phyloP scores from a whole-genome alignment of 768 basidiomycete genomes.

The Sarcomyxa edulis region DNA sequence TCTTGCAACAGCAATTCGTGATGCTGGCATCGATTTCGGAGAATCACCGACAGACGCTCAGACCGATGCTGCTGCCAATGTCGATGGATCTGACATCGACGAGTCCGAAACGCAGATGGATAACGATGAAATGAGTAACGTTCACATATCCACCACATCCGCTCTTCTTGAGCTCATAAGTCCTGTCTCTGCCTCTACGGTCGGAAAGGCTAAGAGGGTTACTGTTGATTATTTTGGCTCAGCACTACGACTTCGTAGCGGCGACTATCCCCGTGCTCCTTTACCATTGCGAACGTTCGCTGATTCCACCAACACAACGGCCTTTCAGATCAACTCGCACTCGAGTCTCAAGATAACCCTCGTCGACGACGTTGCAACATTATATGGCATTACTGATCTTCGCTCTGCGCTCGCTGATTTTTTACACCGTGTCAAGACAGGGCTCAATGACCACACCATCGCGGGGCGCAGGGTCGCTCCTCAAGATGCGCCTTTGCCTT shows the following conservation, averaged over 20 bases:
- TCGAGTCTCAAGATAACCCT: constrained; percentile 12
- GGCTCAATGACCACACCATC: constrained; percentile 1
- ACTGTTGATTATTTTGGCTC: constrained; percentile 6
- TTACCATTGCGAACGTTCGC: constrained; percentile 11
- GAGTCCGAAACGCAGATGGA: background rate
- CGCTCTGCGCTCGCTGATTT: constrained; percentile 18
- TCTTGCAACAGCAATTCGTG: constrained; percentile 3
- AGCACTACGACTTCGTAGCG: background rate
- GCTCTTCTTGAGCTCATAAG: background rate
- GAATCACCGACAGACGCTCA: background rate
- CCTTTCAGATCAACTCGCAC: constrained; percentile 18
- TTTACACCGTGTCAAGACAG: constrained; percentile 2
- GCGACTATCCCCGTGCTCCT: background rate
- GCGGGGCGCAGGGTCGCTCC: constrained; percentile 4
- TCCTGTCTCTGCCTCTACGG: background rate
- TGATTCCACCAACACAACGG: constrained; percentile 7
- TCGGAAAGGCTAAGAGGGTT: background rate
- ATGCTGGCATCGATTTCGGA: background rate
- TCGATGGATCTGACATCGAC: background rate
- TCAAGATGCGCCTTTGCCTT: constrained; percentile 8
- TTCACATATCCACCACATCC: background rate
- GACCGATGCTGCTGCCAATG: background rate
- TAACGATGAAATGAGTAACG: background rate
- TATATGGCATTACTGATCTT: constrained; percentile 21
- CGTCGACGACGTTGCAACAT: constrained; percentile 14